These are phyloP conservation scores for Ceratocystis cacaofunesta DNA, from an alignment of 2,329 filamentous ascomycete genomes.

Conservation along the genomic window DNA sequence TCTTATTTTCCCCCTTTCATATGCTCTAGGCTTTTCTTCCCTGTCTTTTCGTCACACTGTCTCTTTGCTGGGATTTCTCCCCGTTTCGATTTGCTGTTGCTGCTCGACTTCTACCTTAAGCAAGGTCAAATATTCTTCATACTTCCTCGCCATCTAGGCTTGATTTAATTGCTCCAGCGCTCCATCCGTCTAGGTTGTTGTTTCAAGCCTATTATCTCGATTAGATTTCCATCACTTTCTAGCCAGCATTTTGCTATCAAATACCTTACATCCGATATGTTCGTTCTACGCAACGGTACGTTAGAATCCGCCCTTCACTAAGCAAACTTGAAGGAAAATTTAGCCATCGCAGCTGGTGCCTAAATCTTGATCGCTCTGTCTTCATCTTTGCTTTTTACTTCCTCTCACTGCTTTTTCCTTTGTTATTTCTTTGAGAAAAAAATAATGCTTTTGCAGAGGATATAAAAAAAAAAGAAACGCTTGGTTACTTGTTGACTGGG, in stretches of 20 bases:
- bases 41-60: background rate
- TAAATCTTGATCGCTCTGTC: no score
- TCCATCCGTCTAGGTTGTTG: background rate
- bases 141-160: background rate
- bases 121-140: background rate
- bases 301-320: slow-evolving; percentile 20
- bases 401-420: background rate
- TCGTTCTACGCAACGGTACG: slow-evolving; percentile 33
- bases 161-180: background rate
- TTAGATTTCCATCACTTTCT: background rate
- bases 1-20: background rate
- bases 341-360: no score
- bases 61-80: background rate
- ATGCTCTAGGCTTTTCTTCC: background rate
- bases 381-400: background rate
- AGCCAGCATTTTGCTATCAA: background rate
- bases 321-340: background rate
- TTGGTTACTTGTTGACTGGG: background rate
- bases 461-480: background rate
- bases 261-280: slow-evolving; percentile 23
- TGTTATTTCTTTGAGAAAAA: background rate
- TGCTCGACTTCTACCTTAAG: background rate
- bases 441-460: background rate
- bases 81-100: background rate
- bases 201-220: background rate